Conservation (phyloP, 2,329 filamentous ascomycete species). For the Thielaviopsis euricoi region DNA sequence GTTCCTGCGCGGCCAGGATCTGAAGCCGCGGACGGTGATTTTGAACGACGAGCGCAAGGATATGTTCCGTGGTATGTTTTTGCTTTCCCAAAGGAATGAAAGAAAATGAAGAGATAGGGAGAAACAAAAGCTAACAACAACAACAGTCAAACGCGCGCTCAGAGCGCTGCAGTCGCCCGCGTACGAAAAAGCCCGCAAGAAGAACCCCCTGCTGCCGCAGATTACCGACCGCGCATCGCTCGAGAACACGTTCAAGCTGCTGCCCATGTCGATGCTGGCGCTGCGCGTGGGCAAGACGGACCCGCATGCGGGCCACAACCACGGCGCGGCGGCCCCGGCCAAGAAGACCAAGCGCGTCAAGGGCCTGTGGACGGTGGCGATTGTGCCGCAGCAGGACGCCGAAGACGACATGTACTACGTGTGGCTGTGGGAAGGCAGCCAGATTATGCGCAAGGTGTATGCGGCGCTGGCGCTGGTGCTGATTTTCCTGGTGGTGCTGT, state of each 20-base stretch:
- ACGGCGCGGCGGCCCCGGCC: slow-evolving; percentile 31
- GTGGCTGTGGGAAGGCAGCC: slow-evolving; percentile 88
- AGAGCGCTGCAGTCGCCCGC: slow-evolving; percentile 76
- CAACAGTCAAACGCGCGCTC: slow-evolving; percentile 81
- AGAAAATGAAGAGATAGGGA: background rate
- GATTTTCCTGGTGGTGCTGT: slow-evolving; percentile 82
- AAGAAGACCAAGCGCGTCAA: slow-evolving; percentile 81
- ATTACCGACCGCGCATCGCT: slow-evolving; percentile 78
- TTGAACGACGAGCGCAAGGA: slow-evolving; percentile 94
- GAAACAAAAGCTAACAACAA: background rate
- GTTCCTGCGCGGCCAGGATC: slow-evolving; percentile 66
- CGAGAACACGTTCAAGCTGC: slow-evolving; percentile 85
- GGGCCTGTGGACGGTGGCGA: slow-evolving; percentile 87
- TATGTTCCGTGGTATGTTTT: slow-evolving; percentile 70
- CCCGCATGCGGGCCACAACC: slow-evolving; percentile 48
- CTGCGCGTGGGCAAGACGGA: slow-evolving; percentile 67
- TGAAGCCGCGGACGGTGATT: slow-evolving; percentile 84
- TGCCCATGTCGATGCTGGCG: slow-evolving; percentile 86
- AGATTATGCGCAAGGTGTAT: slow-evolving; percentile 87
- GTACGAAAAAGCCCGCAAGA: slow-evolving; percentile 76
- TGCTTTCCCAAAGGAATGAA: background rate
- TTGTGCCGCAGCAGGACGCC: slow-evolving; percentile 90
- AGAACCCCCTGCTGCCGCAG: slow-evolving; percentile 76
- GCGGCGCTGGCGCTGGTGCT: slow-evolving; percentile 64
- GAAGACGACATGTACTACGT: slow-evolving; percentile 82